Evolutionary conservation across 1,284 basidiomycete species (phyloP).

Genomic region (Lignosus rhinocerotis): DNA sequence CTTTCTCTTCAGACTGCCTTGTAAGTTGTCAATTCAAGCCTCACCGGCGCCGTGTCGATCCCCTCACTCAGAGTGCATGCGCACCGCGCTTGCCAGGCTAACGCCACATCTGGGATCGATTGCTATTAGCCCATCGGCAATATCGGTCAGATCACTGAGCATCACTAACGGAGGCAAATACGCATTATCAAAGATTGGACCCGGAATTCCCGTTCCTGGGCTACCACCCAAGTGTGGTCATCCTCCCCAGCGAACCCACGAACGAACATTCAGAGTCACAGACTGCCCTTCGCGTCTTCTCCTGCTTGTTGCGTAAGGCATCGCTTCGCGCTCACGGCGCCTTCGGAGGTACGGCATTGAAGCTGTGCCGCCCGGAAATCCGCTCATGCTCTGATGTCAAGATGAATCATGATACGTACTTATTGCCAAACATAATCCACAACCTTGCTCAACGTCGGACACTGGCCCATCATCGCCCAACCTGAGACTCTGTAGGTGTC

Average conservation of each 20-base stretch:
- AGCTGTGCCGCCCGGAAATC: conserved; percentile 6
- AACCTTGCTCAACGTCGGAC: conserved; percentile 1
- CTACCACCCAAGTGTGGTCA: background rate
- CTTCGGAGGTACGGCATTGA: conserved; percentile 9
- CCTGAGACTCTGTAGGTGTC: background rate
- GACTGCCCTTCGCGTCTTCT: conserved; percentile 9
- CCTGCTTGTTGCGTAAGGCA: background rate
- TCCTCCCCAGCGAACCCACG: background rate
- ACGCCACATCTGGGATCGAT: conserved; percentile 25
- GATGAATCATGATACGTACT: background rate
- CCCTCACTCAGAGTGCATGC: background rate
- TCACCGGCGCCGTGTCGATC: conserved; percentile 15
- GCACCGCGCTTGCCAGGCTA: conserved; percentile 6
- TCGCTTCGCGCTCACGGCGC: conserved; percentile 2
- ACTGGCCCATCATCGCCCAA: background rate
- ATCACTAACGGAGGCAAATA: conserved; percentile 23
- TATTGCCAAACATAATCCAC: background rate
- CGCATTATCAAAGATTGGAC: conserved; percentile 2
- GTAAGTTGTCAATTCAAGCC: conserved; percentile 9
- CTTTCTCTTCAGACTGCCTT: conserved; percentile 15
- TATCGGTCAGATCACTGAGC: background rate
- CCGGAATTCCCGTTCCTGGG: conserved; percentile 2
- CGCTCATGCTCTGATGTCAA: conserved; percentile 9
- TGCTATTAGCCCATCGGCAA: conserved; percentile 1
- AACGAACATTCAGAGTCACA: conserved; percentile 2